Base-by-base conservation (phyloP, 129 eudicot genomes). In the Erigeron canadensis region DNA sequence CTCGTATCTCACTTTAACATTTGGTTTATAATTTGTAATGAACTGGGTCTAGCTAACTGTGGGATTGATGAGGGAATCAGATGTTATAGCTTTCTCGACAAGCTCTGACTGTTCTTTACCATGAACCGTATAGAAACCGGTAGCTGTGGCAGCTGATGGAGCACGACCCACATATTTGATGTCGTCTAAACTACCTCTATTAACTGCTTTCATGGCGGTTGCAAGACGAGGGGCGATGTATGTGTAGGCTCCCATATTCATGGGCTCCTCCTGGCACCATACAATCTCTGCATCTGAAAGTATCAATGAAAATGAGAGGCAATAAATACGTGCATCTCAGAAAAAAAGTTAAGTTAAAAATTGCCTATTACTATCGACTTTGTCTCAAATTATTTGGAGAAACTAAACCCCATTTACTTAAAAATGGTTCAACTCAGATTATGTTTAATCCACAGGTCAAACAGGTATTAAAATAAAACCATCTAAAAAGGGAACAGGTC, bases 181-280 rank as follows among this genome's bases (percentile, higher is more conserved):
- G 48, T 57, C 11, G 46, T 72, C 76, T 28, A 72, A 3, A 59
- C 17, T 59, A 60, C 76, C 76, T 63, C 76, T 72, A 16, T 59
- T 50, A 8, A 72, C 37, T 72, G 68, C 45, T 72, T 72, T 72
- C 76, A 72, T 60, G 37, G 76, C 68, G 2, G 76, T 72, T 28
- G 76, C 76, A n/a, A 72, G 76, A 19, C 76, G 76, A 22, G 76
- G 76, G 68, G 76, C 68, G 12, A 72, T 72, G 59, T 72, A 72
- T 4, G 1, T 59, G 76, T 72, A 72, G 15, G 76, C 68, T 6
- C 68, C 76, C 76, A 72, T 60, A 63, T 72, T 72, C 76, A 72
- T 72, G 6, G 76, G 76, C 40, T 72, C 76, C 48, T 72, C 76
- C 45, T 72, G 76, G 41, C 76, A 72, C 76, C 76, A 72, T 43